Conservation (phyloP, 352 stramenopile genomes). For the Globisporangium orthogonon region DNA sequence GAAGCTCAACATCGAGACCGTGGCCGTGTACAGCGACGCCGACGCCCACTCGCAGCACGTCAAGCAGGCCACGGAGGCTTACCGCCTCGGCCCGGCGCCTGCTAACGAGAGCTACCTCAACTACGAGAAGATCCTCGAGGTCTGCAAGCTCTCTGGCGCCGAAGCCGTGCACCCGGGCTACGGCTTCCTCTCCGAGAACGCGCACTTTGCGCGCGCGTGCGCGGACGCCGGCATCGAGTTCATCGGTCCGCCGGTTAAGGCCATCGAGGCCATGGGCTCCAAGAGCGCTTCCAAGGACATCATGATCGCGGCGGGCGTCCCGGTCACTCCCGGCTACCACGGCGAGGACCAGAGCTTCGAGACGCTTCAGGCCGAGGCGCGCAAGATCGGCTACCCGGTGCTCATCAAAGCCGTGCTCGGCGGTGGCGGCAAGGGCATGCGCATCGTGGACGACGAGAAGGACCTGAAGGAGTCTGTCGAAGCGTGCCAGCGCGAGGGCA, state of each 20-base stretch:
- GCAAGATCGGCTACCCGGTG: slow-evolving; percentile 89
- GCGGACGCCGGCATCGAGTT: slow-evolving; percentile 81
- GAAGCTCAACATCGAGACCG: slow-evolving; percentile 86
- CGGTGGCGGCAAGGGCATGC: slow-evolving; percentile 91
- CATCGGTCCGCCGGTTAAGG: slow-evolving; percentile 81
- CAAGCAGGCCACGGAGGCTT: slow-evolving; percentile 64
- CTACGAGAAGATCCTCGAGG: slow-evolving; percentile 68
- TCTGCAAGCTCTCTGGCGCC: slow-evolving; percentile 50
- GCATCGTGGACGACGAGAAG: slow-evolving; percentile 80
- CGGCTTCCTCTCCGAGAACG: slow-evolving; percentile 89
- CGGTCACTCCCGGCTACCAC: slow-evolving; percentile 88
- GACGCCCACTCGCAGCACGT: slow-evolving; percentile 79
- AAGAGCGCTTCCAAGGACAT: slow-evolving; percentile 92
- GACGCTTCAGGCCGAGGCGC: slow-evolving; percentile 65
- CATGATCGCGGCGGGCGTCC: slow-evolving; percentile 83
- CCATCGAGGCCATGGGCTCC: slow-evolving; percentile 89
- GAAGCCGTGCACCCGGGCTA: slow-evolving; percentile 89
- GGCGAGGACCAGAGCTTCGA: slow-evolving; percentile 84
- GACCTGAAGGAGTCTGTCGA: slow-evolving; percentile 81
- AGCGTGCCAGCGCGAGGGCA: slow-evolving; percentile 79
- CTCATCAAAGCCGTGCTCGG: slow-evolving; percentile 91
- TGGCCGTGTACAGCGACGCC: slow-evolving; percentile 88
- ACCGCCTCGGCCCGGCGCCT: slow-evolving; percentile 57
- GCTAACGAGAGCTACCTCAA: slow-evolving; percentile 77
- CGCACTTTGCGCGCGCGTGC: slow-evolving; percentile 63